Percentiles rank a stretch among this genome's conserved stretches.
Conservation (phyloP, 352 stramenopile species). For the Globisporangium paroecandrum region DNA sequence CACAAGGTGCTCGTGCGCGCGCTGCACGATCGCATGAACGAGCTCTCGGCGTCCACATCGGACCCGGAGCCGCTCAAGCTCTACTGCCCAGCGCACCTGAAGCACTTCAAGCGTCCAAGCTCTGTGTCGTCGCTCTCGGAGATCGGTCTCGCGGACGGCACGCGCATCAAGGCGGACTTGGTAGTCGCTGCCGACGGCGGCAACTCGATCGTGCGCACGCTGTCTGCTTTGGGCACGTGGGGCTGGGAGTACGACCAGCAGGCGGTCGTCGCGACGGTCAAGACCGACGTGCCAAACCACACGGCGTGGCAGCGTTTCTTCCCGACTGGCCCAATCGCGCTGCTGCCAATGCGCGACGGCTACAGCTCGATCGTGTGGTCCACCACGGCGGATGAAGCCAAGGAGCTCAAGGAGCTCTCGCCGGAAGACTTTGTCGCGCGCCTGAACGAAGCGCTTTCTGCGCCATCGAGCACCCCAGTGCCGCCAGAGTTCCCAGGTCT, state of each 20-base stretch:
- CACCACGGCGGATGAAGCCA: conserved; percentile 73
- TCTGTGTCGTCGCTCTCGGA: conserved; percentile 46
- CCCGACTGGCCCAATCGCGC: conserved; percentile 79
- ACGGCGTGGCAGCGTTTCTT: conserved; percentile 92
- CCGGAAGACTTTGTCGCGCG: conserved; percentile 74
- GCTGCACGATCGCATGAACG: conserved; percentile 83
- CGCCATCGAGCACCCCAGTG: conserved; percentile 40
- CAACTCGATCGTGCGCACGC: conserved; percentile 84
- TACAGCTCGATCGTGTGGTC: conserved; percentile 92
- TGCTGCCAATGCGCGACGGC: conserved; percentile 88
- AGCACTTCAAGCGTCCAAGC: conserved; percentile 70
- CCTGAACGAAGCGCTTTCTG: conserved; percentile 74
- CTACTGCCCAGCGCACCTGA: conserved; percentile 76
- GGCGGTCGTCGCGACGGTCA: conserved; percentile 89
- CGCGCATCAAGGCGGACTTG: conserved; percentile 67
- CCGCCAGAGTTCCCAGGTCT: conserved; percentile 76
- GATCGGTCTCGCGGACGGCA: conserved; percentile 66
- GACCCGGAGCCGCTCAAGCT: conserved; percentile 65
- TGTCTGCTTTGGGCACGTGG: conserved; percentile 85
- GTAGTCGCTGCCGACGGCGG: conserved; percentile 88
- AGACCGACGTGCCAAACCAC: conserved; percentile 70
- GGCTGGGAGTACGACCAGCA: conserved; percentile 92
- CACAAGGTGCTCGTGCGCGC: conserved; percentile 84
- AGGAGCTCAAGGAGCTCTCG: conserved; percentile 70
- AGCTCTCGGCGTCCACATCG: conserved; percentile 38